These are phyloP conservation scores for Chytriomyces sp. DNA, from an alignment of 192 early-diverging fungal species.

Conservation along the genomic window DNA sequence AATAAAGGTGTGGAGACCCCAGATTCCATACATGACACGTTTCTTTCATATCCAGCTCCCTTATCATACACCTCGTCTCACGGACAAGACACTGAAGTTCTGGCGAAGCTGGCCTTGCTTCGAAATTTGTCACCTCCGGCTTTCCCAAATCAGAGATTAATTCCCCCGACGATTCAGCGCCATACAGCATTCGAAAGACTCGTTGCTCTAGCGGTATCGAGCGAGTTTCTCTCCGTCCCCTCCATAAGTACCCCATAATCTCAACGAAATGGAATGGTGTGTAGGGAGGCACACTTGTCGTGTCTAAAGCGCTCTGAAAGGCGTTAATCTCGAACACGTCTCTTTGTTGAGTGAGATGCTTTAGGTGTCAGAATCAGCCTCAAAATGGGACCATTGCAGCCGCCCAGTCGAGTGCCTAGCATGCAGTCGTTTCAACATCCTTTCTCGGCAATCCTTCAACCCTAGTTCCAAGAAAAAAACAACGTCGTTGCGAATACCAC, in stretches of 20 bases:
- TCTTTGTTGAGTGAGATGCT: not conserved
- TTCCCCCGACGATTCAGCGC: not conserved
- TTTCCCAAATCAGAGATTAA: not conserved
- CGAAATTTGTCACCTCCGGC: not conserved
- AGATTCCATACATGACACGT: not conserved
- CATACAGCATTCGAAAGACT: constrained; percentile 13
- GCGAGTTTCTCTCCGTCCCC: constrained; percentile 16
- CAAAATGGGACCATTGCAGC: not conserved
- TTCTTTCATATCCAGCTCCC: not conserved
- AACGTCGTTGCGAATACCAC: not conserved
- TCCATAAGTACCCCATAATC: constrained; percentile 19
- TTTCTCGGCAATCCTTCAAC: not conserved
- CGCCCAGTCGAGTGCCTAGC: too few relatives aligned
- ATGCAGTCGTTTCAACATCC: too few relatives aligned
- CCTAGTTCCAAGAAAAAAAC: not conserved
- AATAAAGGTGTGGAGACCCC: not conserved
- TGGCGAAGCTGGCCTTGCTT: constrained; percentile 8
- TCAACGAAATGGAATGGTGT: constrained; percentile 2
- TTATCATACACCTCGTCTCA: constrained; percentile 1
- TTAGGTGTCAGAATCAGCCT: not conserved
- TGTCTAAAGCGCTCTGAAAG: constrained; percentile 4
- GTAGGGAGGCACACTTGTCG: constrained; percentile 20
- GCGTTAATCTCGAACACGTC: constrained; percentile 1
- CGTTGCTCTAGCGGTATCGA: constrained; percentile 3
- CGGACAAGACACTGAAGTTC: constrained; percentile 10